These are phyloP conservation scores for Paulownia fortunei DNA, from an alignment of 257 asterid species.

Conservation along the genomic window DNA sequence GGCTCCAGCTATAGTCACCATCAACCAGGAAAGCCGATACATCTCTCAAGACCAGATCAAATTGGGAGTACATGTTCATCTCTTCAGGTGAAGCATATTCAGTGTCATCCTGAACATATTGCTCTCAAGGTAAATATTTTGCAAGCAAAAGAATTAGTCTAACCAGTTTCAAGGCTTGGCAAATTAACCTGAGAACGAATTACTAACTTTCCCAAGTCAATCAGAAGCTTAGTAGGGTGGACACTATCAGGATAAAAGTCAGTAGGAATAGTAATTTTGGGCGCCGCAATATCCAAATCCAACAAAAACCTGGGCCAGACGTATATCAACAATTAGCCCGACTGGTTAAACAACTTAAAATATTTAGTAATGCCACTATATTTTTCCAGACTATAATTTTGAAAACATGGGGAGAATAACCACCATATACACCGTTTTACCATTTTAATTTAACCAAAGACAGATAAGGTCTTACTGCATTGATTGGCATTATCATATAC, in stretches of 20 bases:
- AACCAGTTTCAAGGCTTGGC: slow-evolving; percentile 29
- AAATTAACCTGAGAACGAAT: slow-evolving; percentile 80
- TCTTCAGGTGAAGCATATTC: slow-evolving; percentile 74
- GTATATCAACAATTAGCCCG: slow-evolving; percentile 28
- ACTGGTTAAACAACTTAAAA: slow-evolving; percentile 28
- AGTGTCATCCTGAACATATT: slow-evolving; percentile 67
- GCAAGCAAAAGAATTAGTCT: slow-evolving; percentile 19
- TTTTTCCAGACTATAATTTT: not conserved
- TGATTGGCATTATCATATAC: not conserved
- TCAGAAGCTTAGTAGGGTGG: slow-evolving; percentile 90
- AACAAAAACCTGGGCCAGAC: slow-evolving; percentile 73
- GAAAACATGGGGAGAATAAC: slow-evolving; percentile 8
- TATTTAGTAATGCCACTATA: not conserved
- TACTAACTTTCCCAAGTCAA: slow-evolving; percentile 93
- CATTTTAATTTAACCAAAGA: not conserved
- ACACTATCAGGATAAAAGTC: slow-evolving; percentile 77
- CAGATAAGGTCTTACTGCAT: not conserved
- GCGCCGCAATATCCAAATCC: slow-evolving; percentile 98
- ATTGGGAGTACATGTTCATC: slow-evolving; percentile 82
- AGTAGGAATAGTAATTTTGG: slow-evolving; percentile 92
- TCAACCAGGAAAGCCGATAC: slow-evolving; percentile 96
- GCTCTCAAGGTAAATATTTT: slow-evolving; percentile 30
- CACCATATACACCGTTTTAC: not conserved
- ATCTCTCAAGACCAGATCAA: slow-evolving; percentile 87
- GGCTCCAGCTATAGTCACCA: slow-evolving; percentile 89